Evolutionary conservation across 208 protist species (phyloP).

Genomic region (Trypanosoma rangeli): DNA sequence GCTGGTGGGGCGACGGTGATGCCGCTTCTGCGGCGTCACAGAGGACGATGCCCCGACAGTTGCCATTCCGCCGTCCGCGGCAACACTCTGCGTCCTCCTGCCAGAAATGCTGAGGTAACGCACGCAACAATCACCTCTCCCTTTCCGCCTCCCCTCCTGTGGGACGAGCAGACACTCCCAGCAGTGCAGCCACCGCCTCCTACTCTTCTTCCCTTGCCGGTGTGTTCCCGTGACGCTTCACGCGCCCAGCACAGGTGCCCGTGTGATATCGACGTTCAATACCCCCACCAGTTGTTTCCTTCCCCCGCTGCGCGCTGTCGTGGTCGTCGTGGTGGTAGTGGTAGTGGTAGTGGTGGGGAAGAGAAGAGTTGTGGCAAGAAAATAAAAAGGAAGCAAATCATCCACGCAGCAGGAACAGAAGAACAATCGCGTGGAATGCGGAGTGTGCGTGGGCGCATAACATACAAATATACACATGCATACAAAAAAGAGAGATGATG

Average conservation of each 20-base stretch:
- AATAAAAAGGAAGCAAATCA: background rate
- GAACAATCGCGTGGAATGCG: background rate
- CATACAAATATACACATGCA: background rate
- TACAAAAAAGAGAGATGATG: background rate
- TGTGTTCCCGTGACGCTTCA: background rate
- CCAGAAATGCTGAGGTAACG: background rate
- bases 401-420: background rate
- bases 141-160: background rate
- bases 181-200: background rate
- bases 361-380: background rate
- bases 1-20: background rate
- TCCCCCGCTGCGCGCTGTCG: background rate
- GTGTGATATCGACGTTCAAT: background rate
- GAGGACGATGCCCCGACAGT: background rate
- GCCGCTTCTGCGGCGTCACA: background rate
- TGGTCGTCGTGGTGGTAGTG: no score
- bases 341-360: no score
- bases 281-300: background rate
- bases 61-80: background rate
- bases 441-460: background rate
- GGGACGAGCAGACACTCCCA: background rate
- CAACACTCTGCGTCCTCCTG: background rate
- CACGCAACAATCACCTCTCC: background rate
- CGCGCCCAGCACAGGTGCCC: background rate
- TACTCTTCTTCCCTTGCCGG: background rate